Evolutionary conservation across 805 yeast genomes (phyloP).

Genomic region (Schwanniomyces vanrijiae): DNA sequence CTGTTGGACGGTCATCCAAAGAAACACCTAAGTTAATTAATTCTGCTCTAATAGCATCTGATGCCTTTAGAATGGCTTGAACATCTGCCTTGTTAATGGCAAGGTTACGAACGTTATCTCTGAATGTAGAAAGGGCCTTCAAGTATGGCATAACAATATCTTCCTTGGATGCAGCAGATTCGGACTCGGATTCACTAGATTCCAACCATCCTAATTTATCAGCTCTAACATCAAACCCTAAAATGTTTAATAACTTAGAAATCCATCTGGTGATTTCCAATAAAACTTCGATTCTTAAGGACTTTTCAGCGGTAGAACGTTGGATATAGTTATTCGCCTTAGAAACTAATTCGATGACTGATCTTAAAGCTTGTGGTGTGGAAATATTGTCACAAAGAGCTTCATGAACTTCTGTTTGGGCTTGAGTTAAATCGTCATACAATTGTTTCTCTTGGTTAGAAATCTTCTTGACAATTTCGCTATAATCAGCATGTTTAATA

Average conservation of each 20-base stretch:
- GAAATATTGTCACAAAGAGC: conserved; percentile 89
- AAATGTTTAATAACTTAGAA: conserved; percentile 62
- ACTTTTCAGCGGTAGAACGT: conserved; percentile 36
- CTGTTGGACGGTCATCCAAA: conserved; percentile 82
- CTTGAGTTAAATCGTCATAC: conserved; percentile 44
- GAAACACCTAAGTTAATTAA: conserved; percentile 76
- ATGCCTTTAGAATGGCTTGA: conserved; percentile 57
- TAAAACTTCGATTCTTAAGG: conserved; percentile 64
- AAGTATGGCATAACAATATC: conserved; percentile 79
- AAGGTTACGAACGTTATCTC: conserved; percentile 75
- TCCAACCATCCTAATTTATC: conserved; percentile 85
- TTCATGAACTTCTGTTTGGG: conserved; percentile 63
- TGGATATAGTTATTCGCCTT: conserved; percentile 71
- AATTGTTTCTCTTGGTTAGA: conserved; percentile 56
- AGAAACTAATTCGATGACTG: conserved; percentile 66
- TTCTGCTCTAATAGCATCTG: conserved; percentile 74
- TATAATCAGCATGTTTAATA: conserved; percentile 48
- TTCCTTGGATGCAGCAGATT: conserved; percentile 40
- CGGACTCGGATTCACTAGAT: conserved; percentile 13
- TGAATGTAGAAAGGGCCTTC: conserved; percentile 70
- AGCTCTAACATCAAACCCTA: conserved; percentile 73
- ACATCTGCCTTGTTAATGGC: conserved; percentile 63
- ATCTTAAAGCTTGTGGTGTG: conserved; percentile 71
- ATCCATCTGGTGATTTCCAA: conserved; percentile 65
- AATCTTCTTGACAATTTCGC: conserved; percentile 63